Conservation (phyloP, 108 stramenopile species). For the Conticribra weissflogii region DNA sequence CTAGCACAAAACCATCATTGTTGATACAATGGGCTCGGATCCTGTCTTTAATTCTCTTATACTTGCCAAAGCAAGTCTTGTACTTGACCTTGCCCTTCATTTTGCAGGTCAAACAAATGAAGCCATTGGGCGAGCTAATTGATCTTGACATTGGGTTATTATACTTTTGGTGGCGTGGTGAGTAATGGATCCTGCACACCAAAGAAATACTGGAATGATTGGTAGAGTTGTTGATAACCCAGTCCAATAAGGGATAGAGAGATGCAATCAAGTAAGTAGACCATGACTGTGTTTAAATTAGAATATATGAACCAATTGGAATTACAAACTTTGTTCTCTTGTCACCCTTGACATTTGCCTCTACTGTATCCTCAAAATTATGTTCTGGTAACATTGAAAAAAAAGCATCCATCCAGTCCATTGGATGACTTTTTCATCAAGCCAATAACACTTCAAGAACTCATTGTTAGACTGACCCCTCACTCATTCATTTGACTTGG, state of each 20-base stretch:
- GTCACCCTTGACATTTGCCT: conserved; percentile 7
- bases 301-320: conserved; percentile 9
- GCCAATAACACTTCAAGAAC: conserved; percentile 18
- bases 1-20: no score
- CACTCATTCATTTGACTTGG: background rate
- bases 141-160: conserved; percentile 19
- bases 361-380: background rate
- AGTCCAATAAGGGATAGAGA: conserved; percentile 5
- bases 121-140: conserved; percentile 24
- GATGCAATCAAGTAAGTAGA: conserved; percentile 6
- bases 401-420: conserved; percentile 8
- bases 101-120: conserved; percentile 15
- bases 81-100: no score
- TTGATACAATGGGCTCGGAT: no score
- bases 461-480: conserved; percentile 13
- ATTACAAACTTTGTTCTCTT: conserved; percentile 3
- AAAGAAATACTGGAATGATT: conserved; percentile 22
- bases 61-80: no score
- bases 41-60: no score
- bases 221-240: background rate
- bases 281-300: background rate
- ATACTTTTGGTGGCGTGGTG: conserved; percentile 8
- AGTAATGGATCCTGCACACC: conserved; percentile 15
- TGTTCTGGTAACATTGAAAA: no score
- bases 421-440: conserved; percentile 20